Evolutionary conservation across 2,329 filamentous ascomycete genomes (phyloP).

Genomic region (Harringtonia aguacate): DNA sequence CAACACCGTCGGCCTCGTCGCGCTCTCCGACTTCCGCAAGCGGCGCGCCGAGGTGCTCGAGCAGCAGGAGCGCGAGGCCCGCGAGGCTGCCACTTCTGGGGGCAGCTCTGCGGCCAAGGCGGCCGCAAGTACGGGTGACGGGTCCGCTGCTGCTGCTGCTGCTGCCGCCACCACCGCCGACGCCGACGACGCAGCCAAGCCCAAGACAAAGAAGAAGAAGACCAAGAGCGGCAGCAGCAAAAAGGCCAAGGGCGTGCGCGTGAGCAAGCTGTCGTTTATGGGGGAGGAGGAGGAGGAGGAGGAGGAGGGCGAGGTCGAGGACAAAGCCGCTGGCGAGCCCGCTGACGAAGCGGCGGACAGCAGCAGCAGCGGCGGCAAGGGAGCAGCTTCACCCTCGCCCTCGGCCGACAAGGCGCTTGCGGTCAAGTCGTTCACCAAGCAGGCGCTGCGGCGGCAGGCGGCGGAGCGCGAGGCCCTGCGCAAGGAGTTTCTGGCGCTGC

Average conservation of each 20-base stretch:
- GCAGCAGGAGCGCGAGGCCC: slow-evolving; percentile 72
- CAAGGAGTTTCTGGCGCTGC: slow-evolving; percentile 70
- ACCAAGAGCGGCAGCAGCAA: slow-evolving; percentile 29
- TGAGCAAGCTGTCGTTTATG: slow-evolving; percentile 50
- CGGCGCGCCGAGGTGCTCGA: slow-evolving; percentile 89
- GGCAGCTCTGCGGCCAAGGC: slow-evolving; percentile 18
- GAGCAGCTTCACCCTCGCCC: slow-evolving; percentile 39
- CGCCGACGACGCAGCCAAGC: slow-evolving; percentile 20
- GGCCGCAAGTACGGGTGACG: slow-evolving; percentile 10
- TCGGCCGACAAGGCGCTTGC: too few species aligned
- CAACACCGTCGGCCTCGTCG: slow-evolving; percentile 82
- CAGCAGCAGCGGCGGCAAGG: slow-evolving; percentile 29
- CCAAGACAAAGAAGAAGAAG: slow-evolving; percentile 23
- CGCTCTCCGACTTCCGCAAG: slow-evolving; percentile 90
- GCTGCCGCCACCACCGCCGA: slow-evolving; percentile 3
- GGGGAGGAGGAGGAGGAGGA: slow-evolving; percentile 56
- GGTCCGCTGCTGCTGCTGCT: background rate
- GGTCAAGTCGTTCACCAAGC: slow-evolving; percentile 51
- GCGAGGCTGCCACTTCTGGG: slow-evolving; percentile 38
- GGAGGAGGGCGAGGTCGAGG: slow-evolving; percentile 19
- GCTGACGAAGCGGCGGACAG: slow-evolving; percentile 31
- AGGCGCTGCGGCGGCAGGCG: slow-evolving; percentile 62
- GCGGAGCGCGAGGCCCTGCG: slow-evolving; percentile 62
- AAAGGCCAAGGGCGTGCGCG: slow-evolving; percentile 22
- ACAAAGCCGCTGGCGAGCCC: slow-evolving; percentile 14